Evolutionary conservation across 345 rosid species (phyloP).

Genomic region (Bretschneidera sinensis): DNA sequence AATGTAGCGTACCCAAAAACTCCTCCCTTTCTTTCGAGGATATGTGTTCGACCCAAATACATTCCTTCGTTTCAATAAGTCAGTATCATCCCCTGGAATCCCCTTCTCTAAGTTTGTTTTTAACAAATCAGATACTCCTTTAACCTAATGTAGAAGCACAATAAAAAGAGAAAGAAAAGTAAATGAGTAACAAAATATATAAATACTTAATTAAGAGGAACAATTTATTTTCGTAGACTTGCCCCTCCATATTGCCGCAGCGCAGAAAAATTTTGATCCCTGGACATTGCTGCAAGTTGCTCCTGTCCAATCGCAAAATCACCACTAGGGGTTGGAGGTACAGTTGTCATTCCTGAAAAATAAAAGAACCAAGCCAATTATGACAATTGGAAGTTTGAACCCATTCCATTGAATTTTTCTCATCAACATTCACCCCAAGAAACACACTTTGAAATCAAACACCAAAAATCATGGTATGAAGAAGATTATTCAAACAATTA

Average conservation of each 20-base stretch:
- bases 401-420: not conserved
- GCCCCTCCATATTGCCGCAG: constrained; percentile 79
- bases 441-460: too few relatives aligned
- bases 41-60: constrained; percentile 89
- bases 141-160: constrained; percentile 41
- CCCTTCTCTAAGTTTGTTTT: constrained; percentile 81
- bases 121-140: constrained; percentile 54
- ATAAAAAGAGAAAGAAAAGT: not conserved
- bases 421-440: too few relatives aligned
- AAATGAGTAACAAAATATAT: not conserved
- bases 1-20: constrained; percentile 62
- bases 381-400: constrained; percentile 2
- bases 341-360: constrained; percentile 29
- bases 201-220: not conserved
- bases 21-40: constrained; percentile 86
- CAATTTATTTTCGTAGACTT: constrained; percentile 26
- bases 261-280: constrained; percentile 59
- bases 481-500: not conserved
- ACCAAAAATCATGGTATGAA: too few relatives aligned
- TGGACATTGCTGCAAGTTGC: constrained; percentile 63
- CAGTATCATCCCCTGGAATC: constrained; percentile 63
- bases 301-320: constrained; percentile 71
- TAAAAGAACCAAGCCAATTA: constrained; percentile 17
- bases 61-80: constrained; percentile 52
- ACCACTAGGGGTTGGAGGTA: constrained; percentile 33